A percentile compares a stretch with the other conserved stretches of the same genome.
phyloP scores from a whole-genome alignment of 371 early-diverging fungal genomes.

The Mucor ambiguus region DNA sequence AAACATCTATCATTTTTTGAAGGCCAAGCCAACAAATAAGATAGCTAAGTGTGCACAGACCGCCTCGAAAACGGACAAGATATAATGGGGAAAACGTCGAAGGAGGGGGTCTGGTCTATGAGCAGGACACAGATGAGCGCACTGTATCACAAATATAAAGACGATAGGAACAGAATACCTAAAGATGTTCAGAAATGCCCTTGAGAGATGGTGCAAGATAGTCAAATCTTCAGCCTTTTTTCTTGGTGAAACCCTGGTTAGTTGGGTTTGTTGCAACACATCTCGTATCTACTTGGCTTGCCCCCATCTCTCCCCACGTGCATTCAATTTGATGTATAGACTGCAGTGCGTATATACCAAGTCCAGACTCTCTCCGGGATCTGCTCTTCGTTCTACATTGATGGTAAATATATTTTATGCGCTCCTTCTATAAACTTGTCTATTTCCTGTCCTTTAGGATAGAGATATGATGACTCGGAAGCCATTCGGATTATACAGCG shows the following conservation, averaged over 20 bases:
- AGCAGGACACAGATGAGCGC: slow-evolving; percentile 2
- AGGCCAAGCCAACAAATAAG: neutral
- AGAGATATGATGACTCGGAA: neutral
- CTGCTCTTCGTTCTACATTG: neutral
- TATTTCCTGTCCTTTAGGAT: neutral
- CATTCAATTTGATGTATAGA: neutral
- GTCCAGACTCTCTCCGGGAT: neutral
- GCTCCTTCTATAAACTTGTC: neutral
- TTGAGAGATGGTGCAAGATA: neutral
- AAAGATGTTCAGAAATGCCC: neutral
- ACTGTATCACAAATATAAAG: slow-evolving; percentile 2
- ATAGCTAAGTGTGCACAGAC: slow-evolving; percentile 1
- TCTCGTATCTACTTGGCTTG: neutral
- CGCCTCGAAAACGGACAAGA: neutral
- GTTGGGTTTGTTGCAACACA: neutral
- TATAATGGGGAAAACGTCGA: neutral
- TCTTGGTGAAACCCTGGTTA: neutral
- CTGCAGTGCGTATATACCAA: neutral
- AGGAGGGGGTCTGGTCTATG: neutral
- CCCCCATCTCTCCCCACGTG: neutral
- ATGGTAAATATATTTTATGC: neutral
- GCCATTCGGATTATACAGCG: neutral
- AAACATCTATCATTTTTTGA: neutral
- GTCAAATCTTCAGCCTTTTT: neutral
- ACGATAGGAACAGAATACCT: neutral